phyloP scores from a whole-genome alignment of 1,139 yeast genomes.

The Saccharomyces hybrid region DNA sequence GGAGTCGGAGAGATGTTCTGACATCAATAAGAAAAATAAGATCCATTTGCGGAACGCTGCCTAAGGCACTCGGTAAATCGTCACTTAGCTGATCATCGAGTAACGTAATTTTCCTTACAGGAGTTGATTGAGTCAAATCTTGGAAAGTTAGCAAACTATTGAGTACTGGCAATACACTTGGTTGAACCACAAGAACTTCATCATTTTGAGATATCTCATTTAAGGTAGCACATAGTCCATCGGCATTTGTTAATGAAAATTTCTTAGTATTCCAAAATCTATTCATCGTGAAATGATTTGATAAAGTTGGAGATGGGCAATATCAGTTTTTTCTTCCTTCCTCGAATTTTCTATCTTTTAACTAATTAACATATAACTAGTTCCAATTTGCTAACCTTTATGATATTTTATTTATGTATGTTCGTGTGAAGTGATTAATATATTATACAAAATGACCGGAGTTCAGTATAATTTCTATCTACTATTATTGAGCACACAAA shows the following conservation, averaged over 20 bases:
- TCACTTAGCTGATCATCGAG: constrained; percentile 16
- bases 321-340: not conserved
- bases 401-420: not conserved
- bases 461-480: not conserved
- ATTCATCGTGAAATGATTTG: constrained; percentile 11
- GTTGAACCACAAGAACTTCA: constrained; percentile 22
- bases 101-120: constrained; percentile 21
- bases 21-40: constrained; percentile 25
- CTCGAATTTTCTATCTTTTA: not conserved
- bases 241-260: constrained; percentile 14
- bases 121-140: constrained; percentile 21
- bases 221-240: constrained; percentile 13
- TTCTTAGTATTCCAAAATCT: constrained; percentile 24
- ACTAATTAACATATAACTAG: not conserved
- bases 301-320: not conserved
- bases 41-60: constrained; percentile 10
- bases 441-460: not conserved
- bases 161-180: constrained; percentile 15
- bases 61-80: constrained; percentile 13
- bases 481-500: not conserved
- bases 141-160: constrained; percentile 23
- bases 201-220: constrained; percentile 14
- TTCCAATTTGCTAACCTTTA: not conserved
- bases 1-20: constrained; percentile 19
- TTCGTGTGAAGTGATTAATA: not conserved